Evolutionary conservation across 148 eudicot species (phyloP), one percentile per base, ranked within the genome.

Genomic region (Rhododendron griersonianum): DNA sequence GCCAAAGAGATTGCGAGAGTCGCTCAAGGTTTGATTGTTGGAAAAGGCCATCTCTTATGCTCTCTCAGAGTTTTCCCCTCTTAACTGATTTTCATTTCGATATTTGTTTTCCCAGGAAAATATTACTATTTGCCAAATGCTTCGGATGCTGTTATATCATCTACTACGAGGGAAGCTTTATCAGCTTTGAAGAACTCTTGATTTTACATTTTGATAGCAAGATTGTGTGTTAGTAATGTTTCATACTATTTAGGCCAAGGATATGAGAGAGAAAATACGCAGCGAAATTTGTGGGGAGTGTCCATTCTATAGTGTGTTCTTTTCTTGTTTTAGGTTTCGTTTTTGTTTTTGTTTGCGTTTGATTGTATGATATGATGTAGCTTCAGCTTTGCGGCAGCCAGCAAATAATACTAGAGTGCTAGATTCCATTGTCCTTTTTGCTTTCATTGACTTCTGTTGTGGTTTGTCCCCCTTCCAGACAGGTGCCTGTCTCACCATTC

Each of bases 61-160:
- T 61, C 67, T 33, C 75, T 39, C 63, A 30, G 14, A 67, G 65
- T 57, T 81, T 25, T 53, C 18, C 14, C 28, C n/a, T 83, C 39
- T 89, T 59, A 84, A 51, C 25, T 65, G 51, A 50, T 84, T 74
- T 71, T 53, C 23, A n/a, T 44, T 15, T 21, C 47, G 47, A 76
- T 71, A 21, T 45, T n/a, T 33, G n/a, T 39, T 61, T 84, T 81
- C 39, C 30, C 98, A 97, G 99, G 99, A 88, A 97, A 97, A 86
- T 97, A 97, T 88, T 97, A 97, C 85, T 97, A 97, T 82, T 88
- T 97, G 95, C 99, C 99, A 18, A 97, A 97, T 93, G 99, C 99
- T 50, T 97, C 99, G 4, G 99, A 97, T 87, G 95, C 99, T 80
- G 96, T 97, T 51, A 94, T 97, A 90, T 97, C 99, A 14, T 95